phyloP scores from a whole-genome alignment of 140 eudicot species.

The Erigeron philadelphicus region DNA sequence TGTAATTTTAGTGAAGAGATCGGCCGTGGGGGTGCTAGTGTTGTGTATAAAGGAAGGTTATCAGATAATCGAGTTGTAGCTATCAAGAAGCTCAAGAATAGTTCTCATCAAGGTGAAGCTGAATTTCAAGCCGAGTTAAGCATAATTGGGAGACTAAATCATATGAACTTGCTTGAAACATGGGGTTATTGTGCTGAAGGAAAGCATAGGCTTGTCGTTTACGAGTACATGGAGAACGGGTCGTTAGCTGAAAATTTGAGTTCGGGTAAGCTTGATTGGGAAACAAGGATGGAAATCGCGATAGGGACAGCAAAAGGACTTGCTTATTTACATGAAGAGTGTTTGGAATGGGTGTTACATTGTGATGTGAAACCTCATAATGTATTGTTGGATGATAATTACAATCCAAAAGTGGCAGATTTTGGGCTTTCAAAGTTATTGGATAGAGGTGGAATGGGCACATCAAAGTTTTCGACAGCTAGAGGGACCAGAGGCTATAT shows the following conservation, averaged over 20 bases:
- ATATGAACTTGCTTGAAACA: constrained; percentile 39
- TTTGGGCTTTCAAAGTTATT: constrained; percentile 37
- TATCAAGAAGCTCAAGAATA: constrained; percentile 32
- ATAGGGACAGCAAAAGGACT: constrained; percentile 39
- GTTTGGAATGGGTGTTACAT: constrained; percentile 44
- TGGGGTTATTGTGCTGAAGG: constrained; percentile 42
- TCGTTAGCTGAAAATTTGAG: constrained; percentile 33
- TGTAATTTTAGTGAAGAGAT: constrained; percentile 31
- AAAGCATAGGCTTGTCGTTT: constrained; percentile 36
- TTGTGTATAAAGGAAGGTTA: constrained; percentile 33
- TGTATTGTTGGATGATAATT: constrained; percentile 23
- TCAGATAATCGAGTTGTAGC: constrained; percentile 35
- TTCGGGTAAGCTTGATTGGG: constrained; percentile 26
- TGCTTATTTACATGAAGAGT: constrained; percentile 43
- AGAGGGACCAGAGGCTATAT: constrained; percentile 47
- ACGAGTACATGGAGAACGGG: constrained; percentile 44
- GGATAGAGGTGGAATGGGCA: constrained; percentile 17
- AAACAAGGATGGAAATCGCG: constrained; percentile 19
- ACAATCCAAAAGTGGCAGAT: constrained; percentile 38
- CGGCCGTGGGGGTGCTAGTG: constrained; percentile 32
- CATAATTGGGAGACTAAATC: constrained; percentile 34
- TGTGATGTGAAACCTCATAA: constrained; percentile 44
- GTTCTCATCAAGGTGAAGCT: constrained; percentile 27
- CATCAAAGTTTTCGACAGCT: constrained; percentile 24
- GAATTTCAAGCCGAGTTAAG: constrained; percentile 39